These are phyloP conservation scores for Cytospora paraplurivora DNA, from an alignment of 2,329 filamentous ascomycete species.

Conservation along the genomic window DNA sequence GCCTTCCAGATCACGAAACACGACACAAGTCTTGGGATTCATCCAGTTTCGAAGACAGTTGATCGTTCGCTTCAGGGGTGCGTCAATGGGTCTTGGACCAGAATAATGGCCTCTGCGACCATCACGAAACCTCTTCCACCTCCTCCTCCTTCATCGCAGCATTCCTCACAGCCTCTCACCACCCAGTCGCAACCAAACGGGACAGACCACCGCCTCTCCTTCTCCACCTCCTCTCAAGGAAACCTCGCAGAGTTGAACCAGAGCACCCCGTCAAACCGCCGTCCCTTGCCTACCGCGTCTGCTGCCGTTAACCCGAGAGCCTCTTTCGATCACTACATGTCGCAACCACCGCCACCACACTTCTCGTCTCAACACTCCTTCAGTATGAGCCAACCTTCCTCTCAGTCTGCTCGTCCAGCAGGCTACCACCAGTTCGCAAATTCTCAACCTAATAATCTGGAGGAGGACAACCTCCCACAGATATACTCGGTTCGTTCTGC, in stretches of 20 bases:
- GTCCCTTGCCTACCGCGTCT: constrained; percentile 21
- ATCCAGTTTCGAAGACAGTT: constrained; percentile 19
- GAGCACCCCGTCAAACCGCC: background rate
- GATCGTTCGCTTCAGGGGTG: constrained; percentile 16
- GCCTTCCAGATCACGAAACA: background rate
- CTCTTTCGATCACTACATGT: constrained; percentile 30
- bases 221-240: constrained; percentile 29
- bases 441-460: constrained; percentile 36
- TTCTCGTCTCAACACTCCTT: constrained; percentile 59
- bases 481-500: constrained; percentile 59
- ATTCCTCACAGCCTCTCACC: constrained; percentile 28
- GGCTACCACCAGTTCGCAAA: constrained; percentile 46
- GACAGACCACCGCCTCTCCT: constrained; percentile 31
- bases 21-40: background rate
- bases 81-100: constrained; percentile 27
- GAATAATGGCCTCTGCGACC: constrained; percentile 42
- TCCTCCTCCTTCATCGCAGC: constrained; percentile 25
- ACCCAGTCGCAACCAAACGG: constrained; percentile 16
- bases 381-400: constrained; percentile 57
- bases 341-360: constrained; percentile 44
- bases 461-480: constrained; percentile 50
- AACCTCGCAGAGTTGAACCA: background rate
- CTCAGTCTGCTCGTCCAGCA: constrained; percentile 43
- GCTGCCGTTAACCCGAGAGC: constrained; percentile 3
- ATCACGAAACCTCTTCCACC: constrained; percentile 35